Evolutionary conservation across 2,329 filamentous ascomycete genomes (phyloP).

Genomic region (Colletotrichum musae): DNA sequence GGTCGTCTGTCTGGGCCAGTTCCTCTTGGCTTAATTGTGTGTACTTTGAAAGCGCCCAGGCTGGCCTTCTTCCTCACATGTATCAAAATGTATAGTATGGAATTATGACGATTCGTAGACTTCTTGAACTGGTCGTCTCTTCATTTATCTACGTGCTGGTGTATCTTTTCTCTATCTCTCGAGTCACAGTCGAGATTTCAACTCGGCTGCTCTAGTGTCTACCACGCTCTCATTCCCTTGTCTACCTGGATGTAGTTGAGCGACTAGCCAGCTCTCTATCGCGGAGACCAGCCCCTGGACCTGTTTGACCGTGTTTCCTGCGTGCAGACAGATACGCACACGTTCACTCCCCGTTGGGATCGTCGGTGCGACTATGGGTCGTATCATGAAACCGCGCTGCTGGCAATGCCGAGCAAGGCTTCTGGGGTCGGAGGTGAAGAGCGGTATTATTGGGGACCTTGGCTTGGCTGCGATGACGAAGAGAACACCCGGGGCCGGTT

Average conservation of each 20-base stretch:
- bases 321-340: conserved; percentile 78
- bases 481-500: conserved; percentile 48
- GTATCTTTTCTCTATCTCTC: not conserved
- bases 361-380: conserved; percentile 78
- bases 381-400: conserved; percentile 69
- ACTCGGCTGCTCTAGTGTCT: not conserved
- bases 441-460: conserved; percentile 74
- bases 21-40: conserved; percentile 20
- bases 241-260: conserved; percentile 2
- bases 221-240: not conserved
- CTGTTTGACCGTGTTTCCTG: conserved; percentile 72
- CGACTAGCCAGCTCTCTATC: conserved; percentile 62
- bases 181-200: conserved; percentile 21
- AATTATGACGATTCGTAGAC: no score
- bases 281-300: conserved; percentile 66
- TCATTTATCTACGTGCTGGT: not conserved
- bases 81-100: no score
- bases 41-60: not conserved
- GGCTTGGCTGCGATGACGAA: conserved; percentile 54
- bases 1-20: conserved; percentile 29
- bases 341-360: conserved; percentile 75
- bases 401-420: conserved; percentile 74
- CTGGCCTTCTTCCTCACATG: no score
- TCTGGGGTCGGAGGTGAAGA: conserved; percentile 71
- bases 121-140: no score